A percentile compares a stretch with the other conserved stretches of the same genome.
phyloP scores from a whole-genome alignment of 2,329 filamentous ascomycete genomes.

The Paraphoma sp. region DNA sequence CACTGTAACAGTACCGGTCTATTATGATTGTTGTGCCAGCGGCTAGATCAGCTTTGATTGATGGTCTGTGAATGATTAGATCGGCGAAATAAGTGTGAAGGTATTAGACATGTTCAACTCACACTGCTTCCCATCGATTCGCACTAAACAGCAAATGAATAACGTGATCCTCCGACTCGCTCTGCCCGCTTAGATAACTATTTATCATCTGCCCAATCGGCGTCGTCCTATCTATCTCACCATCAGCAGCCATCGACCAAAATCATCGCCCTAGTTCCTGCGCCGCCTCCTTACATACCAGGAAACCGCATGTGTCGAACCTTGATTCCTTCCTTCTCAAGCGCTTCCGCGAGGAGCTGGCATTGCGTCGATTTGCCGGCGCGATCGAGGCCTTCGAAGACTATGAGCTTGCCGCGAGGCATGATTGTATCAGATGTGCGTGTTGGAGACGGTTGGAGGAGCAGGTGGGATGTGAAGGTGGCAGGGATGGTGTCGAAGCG shows the following conservation, averaged over 20 bases:
- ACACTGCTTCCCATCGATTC: conserved; percentile 80
- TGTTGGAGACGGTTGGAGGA: neutral
- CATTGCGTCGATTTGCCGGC: conserved; percentile 95
- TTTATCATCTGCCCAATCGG: conserved; percentile 89
- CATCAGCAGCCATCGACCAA: conserved; percentile 1
- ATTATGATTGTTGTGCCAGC: conserved; percentile 78
- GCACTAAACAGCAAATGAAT: conserved; percentile 91
- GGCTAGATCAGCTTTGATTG: conserved; percentile 57
- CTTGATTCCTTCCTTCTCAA: conserved; percentile 59
- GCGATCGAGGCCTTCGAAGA: conserved; percentile 87
- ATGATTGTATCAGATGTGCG: conserved; percentile 18
- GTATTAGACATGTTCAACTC: conserved; percentile 16
- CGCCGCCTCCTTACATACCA: conserved; percentile 51
- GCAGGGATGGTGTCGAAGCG: neutral
- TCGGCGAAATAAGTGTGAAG: no score
- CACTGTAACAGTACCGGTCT: conserved; percentile 95
- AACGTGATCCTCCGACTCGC: conserved; percentile 82
- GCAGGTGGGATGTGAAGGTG: neutral
- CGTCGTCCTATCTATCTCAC: conserved; percentile 73
- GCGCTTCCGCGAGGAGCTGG: conserved; percentile 64
- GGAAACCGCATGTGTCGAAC: conserved; percentile 71
- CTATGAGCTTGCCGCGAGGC: conserved; percentile 74
- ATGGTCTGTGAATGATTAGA: conserved; percentile 25
- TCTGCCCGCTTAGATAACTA: conserved; percentile 74
- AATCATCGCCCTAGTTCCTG: no score